These are phyloP conservation scores for Hypericum androsaemum DNA, from an alignment of 345 rosid genomes.

Conservation along the genomic window DNA sequence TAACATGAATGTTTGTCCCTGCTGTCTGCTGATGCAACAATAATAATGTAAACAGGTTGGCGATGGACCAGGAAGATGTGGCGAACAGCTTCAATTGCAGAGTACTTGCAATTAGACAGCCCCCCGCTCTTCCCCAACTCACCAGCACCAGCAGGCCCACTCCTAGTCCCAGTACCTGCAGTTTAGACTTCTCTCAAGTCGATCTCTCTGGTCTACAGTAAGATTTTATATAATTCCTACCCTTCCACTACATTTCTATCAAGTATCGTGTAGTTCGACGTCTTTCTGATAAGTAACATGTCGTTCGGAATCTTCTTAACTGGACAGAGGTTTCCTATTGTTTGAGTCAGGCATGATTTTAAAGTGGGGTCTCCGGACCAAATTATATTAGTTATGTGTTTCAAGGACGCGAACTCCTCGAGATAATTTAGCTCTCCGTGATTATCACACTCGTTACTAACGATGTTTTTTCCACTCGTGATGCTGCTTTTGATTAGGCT, in stretches of 20 bases:
- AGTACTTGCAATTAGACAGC: slow-evolving; percentile 56
- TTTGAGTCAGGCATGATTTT: no score
- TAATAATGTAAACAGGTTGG: slow-evolving; percentile 35
- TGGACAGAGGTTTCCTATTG: no score
- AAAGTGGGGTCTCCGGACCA: no score
- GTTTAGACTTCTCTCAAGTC: slow-evolving; percentile 62
- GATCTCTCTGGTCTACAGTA: slow-evolving; percentile 47
- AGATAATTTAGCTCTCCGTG: no score
- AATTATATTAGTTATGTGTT: no score
- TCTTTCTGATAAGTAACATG: no score
- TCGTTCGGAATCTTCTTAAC: no score
- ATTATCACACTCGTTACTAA: background rate
- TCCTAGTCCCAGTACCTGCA: slow-evolving; percentile 26
- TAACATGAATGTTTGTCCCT: no score
- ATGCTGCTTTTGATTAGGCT: slow-evolving; percentile 24
- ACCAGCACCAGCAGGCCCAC: slow-evolving; percentile 8
- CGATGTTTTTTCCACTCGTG: background rate
- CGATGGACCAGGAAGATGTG: slow-evolving; percentile 33
- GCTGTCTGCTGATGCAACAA: background rate
- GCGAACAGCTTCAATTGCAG: slow-evolving; percentile 41
- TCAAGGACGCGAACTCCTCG: no score
- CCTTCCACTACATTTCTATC: no score
- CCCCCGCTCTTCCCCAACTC: slow-evolving; percentile 12
- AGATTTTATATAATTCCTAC: slow-evolving; percentile 14
- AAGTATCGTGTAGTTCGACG: background rate